Conservation (phyloP, 1,139 yeast species). For the Candida freyschussii region DNA sequence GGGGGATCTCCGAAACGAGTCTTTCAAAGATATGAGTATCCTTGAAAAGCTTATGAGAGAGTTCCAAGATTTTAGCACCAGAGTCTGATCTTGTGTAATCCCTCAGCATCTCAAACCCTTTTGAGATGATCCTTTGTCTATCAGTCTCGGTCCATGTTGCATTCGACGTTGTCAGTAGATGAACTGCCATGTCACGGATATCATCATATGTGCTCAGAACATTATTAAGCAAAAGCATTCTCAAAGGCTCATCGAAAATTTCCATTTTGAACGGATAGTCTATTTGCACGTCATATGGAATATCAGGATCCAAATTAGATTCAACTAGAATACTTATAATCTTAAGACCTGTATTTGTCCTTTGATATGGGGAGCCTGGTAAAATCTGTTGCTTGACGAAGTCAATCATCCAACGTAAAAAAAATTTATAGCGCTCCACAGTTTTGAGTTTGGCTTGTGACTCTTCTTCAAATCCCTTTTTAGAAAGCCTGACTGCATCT, state of each 20-base stretch:
- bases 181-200: constrained; percentile 50
- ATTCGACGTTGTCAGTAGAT: constrained; percentile 45
- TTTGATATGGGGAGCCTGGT: constrained; percentile 71
- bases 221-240: constrained; percentile 52
- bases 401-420: constrained; percentile 39
- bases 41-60: constrained; percentile 34
- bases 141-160: constrained; percentile 23
- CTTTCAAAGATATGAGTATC: constrained; percentile 26
- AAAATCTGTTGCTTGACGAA: constrained; percentile 41
- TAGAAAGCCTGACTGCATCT: constrained; percentile 38
- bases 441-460: constrained; percentile 27
- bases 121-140: constrained; percentile 29
- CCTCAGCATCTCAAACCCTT: constrained; percentile 44
- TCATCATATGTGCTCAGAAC: constrained; percentile 73
- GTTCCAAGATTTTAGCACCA: constrained; percentile 64
- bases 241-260: constrained; percentile 36
- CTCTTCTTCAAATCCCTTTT: constrained; percentile 34
- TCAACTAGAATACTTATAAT: constrained; percentile 45
- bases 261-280: constrained; percentile 42
- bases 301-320: constrained; percentile 43
- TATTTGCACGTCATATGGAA: constrained; percentile 37
- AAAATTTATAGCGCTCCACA: constrained; percentile 34
- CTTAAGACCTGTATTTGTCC: constrained; percentile 46
- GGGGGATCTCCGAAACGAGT: constrained; percentile 31
- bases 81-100: constrained; percentile 77